These are phyloP conservation scores for Galerina sulciceps DNA, from an alignment of 768 basidiomycete genomes.

Conservation along the genomic window DNA sequence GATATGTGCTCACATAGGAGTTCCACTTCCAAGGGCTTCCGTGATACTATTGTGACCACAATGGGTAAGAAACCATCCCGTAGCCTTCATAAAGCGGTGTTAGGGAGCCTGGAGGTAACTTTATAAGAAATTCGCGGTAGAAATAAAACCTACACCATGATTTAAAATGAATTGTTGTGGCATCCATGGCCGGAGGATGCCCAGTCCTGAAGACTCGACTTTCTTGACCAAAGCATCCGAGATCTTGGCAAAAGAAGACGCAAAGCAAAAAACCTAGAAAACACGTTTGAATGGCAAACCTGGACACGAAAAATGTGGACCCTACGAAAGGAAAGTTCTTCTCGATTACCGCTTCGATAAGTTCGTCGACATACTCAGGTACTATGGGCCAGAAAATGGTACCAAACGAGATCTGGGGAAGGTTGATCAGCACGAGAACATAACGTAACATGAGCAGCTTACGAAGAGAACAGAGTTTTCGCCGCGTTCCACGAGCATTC, in stretches of 20 bases:
- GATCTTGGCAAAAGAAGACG: slow-evolving; percentile 12
- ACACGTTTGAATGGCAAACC: background rate
- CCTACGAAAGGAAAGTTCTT: slow-evolving; percentile 16
- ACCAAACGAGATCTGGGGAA: slow-evolving; percentile 14
- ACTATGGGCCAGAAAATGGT: slow-evolving; percentile 7
- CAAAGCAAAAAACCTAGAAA: slow-evolving; percentile 8
- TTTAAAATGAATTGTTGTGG: slow-evolving; percentile 15
- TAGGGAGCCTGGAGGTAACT: background rate
- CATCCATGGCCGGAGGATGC: slow-evolving; percentile 6
- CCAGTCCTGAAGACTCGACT: slow-evolving; percentile 3
- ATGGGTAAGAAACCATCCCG: slow-evolving; percentile 17
- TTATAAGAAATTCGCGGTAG: background rate
- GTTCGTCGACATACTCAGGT: slow-evolving; percentile 12
- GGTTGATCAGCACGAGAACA: background rate
- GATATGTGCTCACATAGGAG: slow-evolving; percentile 8
- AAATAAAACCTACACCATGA: slow-evolving; percentile 9
- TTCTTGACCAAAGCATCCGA: background rate
- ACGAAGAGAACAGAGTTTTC: slow-evolving; percentile 13
- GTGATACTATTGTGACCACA: slow-evolving; percentile 14
- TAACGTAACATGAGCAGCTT: background rate
- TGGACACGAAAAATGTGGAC: background rate
- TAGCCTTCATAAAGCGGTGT: slow-evolving; percentile 6
- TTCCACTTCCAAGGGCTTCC: slow-evolving; percentile 10
- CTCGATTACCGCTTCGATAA: slow-evolving; percentile 10
- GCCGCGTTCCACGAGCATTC: background rate